Percentiles rank a stretch among this genome's conserved stretches.
Evolutionary conservation across 225 moss, liverwort and hornwort species (phyloP).

Genomic region (Pseudisothecium myosuroides): DNA sequence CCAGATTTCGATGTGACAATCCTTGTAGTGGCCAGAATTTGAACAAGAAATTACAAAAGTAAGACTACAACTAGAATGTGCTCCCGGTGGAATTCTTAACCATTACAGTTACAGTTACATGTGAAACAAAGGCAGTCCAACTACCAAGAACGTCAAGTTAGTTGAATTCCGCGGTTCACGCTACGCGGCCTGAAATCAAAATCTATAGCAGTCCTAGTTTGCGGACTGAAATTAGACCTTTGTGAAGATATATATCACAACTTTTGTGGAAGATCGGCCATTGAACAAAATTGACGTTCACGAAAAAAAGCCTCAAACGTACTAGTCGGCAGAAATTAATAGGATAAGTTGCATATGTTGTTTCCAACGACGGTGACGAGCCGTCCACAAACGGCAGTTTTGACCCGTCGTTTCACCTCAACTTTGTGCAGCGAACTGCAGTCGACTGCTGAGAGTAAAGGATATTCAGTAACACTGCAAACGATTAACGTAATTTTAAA

Average conservation of each 20-base stretch:
- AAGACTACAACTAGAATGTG: background rate
- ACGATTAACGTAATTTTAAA: background rate
- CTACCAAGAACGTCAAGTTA: background rate
- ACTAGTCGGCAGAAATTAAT: background rate
- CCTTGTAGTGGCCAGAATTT: background rate
- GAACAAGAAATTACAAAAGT: background rate
- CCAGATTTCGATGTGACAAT: background rate
- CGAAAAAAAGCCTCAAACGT: background rate
- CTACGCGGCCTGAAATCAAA: background rate
- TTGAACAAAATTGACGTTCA: background rate
- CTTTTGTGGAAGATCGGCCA: background rate
- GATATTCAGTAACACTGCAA: too few species aligned
- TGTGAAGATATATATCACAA: background rate
- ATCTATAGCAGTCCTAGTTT: background rate
- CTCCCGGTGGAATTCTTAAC: background rate
- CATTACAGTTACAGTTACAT: background rate
- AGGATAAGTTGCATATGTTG: background rate
- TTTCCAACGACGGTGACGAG: too few species aligned
- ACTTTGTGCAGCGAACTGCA: background rate
- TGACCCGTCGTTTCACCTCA: background rate
- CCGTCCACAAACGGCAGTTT: background rate
- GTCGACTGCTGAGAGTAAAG: background rate
- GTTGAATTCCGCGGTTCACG: too few species aligned
- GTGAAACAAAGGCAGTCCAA: background rate
- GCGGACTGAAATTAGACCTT: too few species aligned